A percentile compares a stretch with the other conserved stretches of the same genome.
These are phyloP conservation scores for Calamus simplicifolius DNA, from an alignment of 176 grass and related monocot genomes.

Conservation along the genomic window DNA sequence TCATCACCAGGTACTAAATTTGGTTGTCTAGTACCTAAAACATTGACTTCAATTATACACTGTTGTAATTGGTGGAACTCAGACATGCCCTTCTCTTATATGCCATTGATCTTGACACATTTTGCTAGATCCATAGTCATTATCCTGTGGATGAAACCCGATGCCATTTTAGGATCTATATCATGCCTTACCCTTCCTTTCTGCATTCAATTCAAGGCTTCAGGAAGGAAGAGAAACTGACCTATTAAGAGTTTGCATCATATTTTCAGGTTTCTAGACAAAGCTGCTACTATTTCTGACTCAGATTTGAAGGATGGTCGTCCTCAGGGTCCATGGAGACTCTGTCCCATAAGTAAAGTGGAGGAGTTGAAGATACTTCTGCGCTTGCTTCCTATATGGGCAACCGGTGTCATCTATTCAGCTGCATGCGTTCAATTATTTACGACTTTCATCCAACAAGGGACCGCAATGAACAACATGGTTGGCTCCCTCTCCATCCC, in stretches of 20 bases:
- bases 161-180: too few species aligned
- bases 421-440: constrained; percentile 15
- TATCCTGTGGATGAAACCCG: too few species aligned
- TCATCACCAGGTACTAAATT: too few species aligned
- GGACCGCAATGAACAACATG: constrained; percentile 9
- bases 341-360: constrained; percentile 16
- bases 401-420: constrained; percentile 6
- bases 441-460: constrained; percentile 19
- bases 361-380: constrained; percentile 21
- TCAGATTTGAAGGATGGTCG: not conserved
- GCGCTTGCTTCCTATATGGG: constrained; percentile 13
- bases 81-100: too few species aligned
- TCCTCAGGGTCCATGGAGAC: not conserved
- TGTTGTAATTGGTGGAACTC: too few species aligned
- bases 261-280: constrained; percentile 7
- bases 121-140: too few species aligned
- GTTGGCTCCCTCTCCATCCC: constrained; percentile 10
- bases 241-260: not conserved
- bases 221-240: not conserved
- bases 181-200: too few species aligned
- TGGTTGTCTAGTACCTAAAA: too few species aligned
- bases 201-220: too few species aligned
- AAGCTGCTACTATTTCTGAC: constrained; percentile 11
- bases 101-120: too few species aligned
- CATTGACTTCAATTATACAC: too few species aligned